Evolutionary conservation across 2,329 filamentous ascomycete genomes (phyloP).

Genomic region (Chaetomiaceae sp.): DNA sequence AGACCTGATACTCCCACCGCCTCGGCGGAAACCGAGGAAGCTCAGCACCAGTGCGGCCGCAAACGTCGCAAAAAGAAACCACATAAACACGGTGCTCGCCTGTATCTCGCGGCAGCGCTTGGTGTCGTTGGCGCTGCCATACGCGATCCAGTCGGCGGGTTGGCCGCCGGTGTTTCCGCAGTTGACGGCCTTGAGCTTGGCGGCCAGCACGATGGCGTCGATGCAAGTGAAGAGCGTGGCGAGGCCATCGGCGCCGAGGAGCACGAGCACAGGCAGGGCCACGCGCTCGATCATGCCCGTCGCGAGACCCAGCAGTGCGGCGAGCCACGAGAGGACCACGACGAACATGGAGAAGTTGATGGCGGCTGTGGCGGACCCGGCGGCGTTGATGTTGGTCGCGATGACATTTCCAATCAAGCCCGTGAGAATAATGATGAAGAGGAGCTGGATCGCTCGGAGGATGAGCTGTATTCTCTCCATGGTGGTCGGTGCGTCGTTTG

Average conservation of each 20-base stretch:
- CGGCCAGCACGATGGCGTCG: slow-evolving; percentile 64
- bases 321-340: slow-evolving; percentile 60
- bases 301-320: slow-evolving; percentile 58
- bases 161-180: slow-evolving; percentile 45
- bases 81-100: slow-evolving; percentile 70
- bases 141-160: slow-evolving; percentile 54
- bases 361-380: slow-evolving; percentile 41
- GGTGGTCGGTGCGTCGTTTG: slow-evolving; percentile 1
- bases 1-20: slow-evolving; percentile 42
- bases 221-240: slow-evolving; percentile 67
- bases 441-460: slow-evolving; percentile 47
- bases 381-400: slow-evolving; percentile 44
- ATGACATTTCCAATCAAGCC: slow-evolving; percentile 57
- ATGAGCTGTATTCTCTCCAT: slow-evolving; percentile 42
- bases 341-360: slow-evolving; percentile 68
- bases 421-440: slow-evolving; percentile 51
- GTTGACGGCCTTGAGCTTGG: slow-evolving; percentile 64
- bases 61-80: slow-evolving; percentile 68
- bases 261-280: slow-evolving; percentile 34
- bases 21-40: slow-evolving; percentile 49
- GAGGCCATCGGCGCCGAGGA: slow-evolving; percentile 53
- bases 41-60: slow-evolving; percentile 53
- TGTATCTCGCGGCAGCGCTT: slow-evolving; percentile 73
- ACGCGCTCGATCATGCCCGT: slow-evolving; percentile 47
- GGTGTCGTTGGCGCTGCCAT: slow-evolving; percentile 53